A percentile compares a stretch with the other conserved stretches of the same genome.
Conservation (phyloP, 176 grass and related monocot genomes). For the Musa beccarii region DNA sequence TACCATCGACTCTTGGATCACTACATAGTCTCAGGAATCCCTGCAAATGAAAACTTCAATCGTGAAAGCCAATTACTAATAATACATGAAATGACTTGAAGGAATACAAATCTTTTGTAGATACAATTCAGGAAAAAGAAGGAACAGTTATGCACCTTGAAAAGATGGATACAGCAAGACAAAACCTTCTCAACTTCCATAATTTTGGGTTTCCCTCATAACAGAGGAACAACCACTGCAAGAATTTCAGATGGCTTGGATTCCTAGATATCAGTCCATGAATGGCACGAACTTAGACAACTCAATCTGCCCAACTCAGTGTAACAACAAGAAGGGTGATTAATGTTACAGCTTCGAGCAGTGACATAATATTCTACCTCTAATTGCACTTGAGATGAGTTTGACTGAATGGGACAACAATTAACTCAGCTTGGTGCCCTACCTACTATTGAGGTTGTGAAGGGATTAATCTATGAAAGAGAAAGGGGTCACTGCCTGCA, state of each 20-base stretch:
- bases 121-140: not conserved
- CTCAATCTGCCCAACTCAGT: not conserved
- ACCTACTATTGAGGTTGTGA: slow-evolving; percentile 47
- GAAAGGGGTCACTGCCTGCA: slow-evolving; percentile 78
- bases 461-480: slow-evolving; percentile 92
- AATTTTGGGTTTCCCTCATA: slow-evolving; percentile 39
- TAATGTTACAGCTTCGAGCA: not conserved
- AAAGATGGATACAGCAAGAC: slow-evolving; percentile 39
- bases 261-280: slow-evolving; percentile 61
- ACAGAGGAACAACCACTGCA: slow-evolving; percentile 50
- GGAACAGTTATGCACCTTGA: slow-evolving; percentile 44
- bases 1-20: slow-evolving; percentile 63
- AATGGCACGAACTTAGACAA: slow-evolving; percentile 10
- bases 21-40: slow-evolving; percentile 51
- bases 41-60: slow-evolving; percentile 17
- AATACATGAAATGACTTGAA: not conserved
- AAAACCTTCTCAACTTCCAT: slow-evolving; percentile 49
- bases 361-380: slow-evolving; percentile 33
- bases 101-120: not conserved
- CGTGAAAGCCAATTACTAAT: not conserved
- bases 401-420: slow-evolving; percentile 43
- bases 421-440: slow-evolving; percentile 26
- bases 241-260: slow-evolving; percentile 83
- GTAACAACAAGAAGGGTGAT: not conserved
- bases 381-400: slow-evolving; percentile 55